Base-by-base conservation (phyloP, 306 rosid species). In the barrel medic (Medicago truncatula) region DNA sequence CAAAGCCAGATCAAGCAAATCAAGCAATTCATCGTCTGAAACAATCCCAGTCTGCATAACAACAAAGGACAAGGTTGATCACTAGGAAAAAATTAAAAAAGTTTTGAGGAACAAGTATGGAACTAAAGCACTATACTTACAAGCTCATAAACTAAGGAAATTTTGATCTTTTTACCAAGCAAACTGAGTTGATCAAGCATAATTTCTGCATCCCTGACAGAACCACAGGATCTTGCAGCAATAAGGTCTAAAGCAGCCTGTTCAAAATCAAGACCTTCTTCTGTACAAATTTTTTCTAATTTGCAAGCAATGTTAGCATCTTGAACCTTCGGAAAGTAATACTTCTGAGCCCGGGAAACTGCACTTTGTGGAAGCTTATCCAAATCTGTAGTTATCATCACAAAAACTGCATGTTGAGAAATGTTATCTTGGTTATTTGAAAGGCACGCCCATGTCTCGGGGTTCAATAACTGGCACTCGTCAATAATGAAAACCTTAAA, bases 141-240 rank as follows among this genome's bases (percentile, higher is more conserved):
- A 54, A 93, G 95, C 64, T 90, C 98, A 1, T 90, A 80, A 50
- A 88, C 95, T 71, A 87, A 49, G 36, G 87, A 73, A 73, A 82
- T 25, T n/a, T 89, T 83, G 82, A 93, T 82, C 81, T 46, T 93
- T 86, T 75, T 90, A 18, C 90, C 89, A 21, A 93, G 91, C 82
- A 93, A 90, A 86, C 98, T 90, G 60, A 93, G 85, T 80, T 93
- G 98, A 83, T 93, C 97, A 75, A 93, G 93, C 95, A 90, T 87
- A 89, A 87, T 93, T 86, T 90, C 96, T 13, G 95, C 98, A 83
- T 90, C 98, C 85, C 98, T 89, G 52, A 93, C 84, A 34, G 98
- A 93, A 61, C 98, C 97, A 63, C 80, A 84, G 0, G 95, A 90
- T 77, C 88, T 90, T 43, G 88, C 68, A 62, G 97, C 92, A 71